Evolutionary conservation across 83 land plant genomes (phyloP), one percentile per base, ranked within the genome.

Genomic region (Thuja plicata): DNA sequence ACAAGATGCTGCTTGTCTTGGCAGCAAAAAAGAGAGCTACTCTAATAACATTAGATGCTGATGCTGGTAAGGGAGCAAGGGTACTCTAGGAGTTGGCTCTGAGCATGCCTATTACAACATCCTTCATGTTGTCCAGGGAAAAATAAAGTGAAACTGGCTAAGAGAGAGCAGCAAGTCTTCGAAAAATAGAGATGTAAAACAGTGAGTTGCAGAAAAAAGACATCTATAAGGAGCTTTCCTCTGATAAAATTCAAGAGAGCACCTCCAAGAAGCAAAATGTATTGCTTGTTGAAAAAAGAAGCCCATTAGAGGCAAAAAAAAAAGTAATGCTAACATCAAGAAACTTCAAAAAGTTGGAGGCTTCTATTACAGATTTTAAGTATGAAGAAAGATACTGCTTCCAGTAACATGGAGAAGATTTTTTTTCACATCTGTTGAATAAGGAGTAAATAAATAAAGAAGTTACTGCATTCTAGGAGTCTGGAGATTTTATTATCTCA

Each of bases 341-440:
- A 86, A 95, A 96, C 79, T 97, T 96, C 89, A 96, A 88, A 97
- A 97, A 92, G 97, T 97, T 96, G 94, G 30, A 85, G 96, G 38
- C 80, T 95, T 92, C 97, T 46, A 88, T 94, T 21, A 96, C 96
- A 82, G 97, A 96, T 13, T 96, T 96, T 94, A 70, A 87, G 50
- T 45, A 38, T 87, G 40, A 96, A 93, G 48, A 93, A 90, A 87
- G 96, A 94, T 27, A 87, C 55, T 32, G 10, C 90, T 1, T 91
- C 88, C 45, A 27, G 57, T 19, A 92, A 93, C 81, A 70, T 92
- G 85, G 92, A 93, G 32, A 85, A 70, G 85, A 85, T 89, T 40
- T 77, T 27, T 13, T 34, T 13, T 81, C 83, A 55, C 90, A 94
- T 13, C 88, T 94, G 30, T 89, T 89, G 88, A 89, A 88, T 77